Evolutionary conservation across 208 protist species (phyloP).

Genomic region (Leishmania lainsoni): DNA sequence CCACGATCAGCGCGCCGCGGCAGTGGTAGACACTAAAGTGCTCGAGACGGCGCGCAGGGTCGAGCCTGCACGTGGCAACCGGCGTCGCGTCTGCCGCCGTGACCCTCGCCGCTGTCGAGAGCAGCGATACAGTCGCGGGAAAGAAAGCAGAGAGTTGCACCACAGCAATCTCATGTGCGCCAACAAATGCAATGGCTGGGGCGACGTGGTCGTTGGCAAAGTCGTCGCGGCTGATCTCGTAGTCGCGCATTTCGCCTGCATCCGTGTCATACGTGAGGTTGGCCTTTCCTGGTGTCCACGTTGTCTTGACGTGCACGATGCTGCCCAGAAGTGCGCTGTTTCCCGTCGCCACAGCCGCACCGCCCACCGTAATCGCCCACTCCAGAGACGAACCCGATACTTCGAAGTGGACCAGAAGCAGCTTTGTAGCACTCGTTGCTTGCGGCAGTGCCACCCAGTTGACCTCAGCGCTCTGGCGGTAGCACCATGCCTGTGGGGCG

Average conservation of each 20-base stretch:
- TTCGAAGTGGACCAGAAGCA: slow-evolving; percentile 28
- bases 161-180: slow-evolving; percentile 39
- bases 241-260: slow-evolving; percentile 52
- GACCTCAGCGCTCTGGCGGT: slow-evolving; percentile 37
- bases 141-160: slow-evolving; percentile 47
- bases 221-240: slow-evolving; percentile 42
- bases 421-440: slow-evolving; percentile 19
- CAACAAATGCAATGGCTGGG: slow-evolving; percentile 52
- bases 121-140: slow-evolving; percentile 7
- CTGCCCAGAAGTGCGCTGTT: slow-evolving; percentile 35
- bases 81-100: slow-evolving; percentile 12
- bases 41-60: slow-evolving; percentile 55
- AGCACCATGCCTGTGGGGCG: slow-evolving; percentile 41
- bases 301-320: slow-evolving; percentile 51
- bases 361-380: slow-evolving; percentile 32
- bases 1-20: slow-evolving; percentile 57
- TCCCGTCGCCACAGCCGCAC: slow-evolving; percentile 19
- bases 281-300: slow-evolving; percentile 42
- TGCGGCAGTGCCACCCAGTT: slow-evolving; percentile 36
- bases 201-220: slow-evolving; percentile 32
- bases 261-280: slow-evolving; percentile 52
- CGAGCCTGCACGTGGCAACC: slow-evolving; percentile 39
- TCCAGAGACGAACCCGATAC: slow-evolving; percentile 28
- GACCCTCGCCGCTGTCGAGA: background rate
- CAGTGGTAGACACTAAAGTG: slow-evolving; percentile 57